Conservation (phyloP, 2,329 filamentous ascomycete species). For the Tympanopsis confertula region DNA sequence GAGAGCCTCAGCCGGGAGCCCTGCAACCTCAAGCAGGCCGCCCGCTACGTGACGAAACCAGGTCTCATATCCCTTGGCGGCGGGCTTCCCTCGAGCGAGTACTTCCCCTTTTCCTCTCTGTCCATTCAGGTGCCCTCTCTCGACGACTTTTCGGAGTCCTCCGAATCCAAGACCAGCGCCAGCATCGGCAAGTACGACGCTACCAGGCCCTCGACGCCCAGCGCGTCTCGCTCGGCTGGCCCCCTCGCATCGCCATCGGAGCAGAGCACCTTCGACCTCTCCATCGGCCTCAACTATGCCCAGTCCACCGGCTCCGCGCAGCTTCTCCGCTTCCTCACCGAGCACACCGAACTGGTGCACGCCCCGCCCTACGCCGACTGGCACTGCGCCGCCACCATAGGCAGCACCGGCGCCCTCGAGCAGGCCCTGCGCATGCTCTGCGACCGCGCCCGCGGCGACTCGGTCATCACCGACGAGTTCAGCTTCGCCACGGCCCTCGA, state of each 20-base stretch:
- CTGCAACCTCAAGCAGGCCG: conserved; percentile 60
- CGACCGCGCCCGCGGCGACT: conserved; percentile 56
- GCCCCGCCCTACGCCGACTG: conserved; percentile 83
- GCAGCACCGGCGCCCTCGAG: conserved; percentile 78
- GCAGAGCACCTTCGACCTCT: conserved; percentile 61
- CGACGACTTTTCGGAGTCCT: conserved; percentile 60
- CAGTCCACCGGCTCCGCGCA: conserved; percentile 79
- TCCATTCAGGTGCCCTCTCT: conserved; percentile 60
- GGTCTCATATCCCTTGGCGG: conserved; percentile 87
- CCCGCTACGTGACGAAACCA: conserved; percentile 65
- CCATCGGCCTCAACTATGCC: conserved; percentile 85
- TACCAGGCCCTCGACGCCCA: conserved; percentile 33
- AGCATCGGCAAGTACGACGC: conserved; percentile 77
- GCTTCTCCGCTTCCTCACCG: conserved; percentile 78
- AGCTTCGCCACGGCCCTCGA: conserved; percentile 68
- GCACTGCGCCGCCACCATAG: conserved; percentile 71
- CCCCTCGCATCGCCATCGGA: conserved; percentile 3
- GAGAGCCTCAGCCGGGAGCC: conserved; percentile 7
- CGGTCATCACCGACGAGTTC: conserved; percentile 78
- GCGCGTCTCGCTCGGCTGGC: conserved; percentile 8
- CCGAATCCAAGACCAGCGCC: conserved; percentile 46
- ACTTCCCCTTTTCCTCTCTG: conserved; percentile 82
- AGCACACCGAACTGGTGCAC: conserved; percentile 88
- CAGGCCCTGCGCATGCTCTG: conserved; percentile 74
- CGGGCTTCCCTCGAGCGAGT: conserved; percentile 75